Base-by-base conservation (phyloP, 306 rosid genomes). In the Carpinus viminea region DNA sequence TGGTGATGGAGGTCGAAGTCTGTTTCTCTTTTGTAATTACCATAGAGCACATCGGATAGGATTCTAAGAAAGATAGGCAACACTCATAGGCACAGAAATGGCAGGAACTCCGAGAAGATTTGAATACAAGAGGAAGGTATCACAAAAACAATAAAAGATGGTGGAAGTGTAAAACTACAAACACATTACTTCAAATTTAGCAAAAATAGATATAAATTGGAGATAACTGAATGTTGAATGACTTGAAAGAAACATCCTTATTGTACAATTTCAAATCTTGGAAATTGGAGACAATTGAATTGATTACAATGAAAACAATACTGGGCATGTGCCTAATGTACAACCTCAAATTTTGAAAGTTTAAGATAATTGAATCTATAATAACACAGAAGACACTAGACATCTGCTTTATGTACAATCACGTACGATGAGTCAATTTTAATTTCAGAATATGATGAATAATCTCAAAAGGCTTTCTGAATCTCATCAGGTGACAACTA, bases 101-200 rank as follows among this genome's bases (percentile, higher is more conserved):
- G 98, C 97, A 81, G 98, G 98, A 83, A 94, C 76, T 53, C 97
- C 98, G 50, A 94, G 87, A 84, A 91, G 92, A 87, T 94, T 94
- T 94, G 90, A 79, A 74, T 80, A 75, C 57, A 76, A 73, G 70
- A 59, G 21, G 64, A 65, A 64, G 68, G 50, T 59, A 47, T 12
- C 34, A 48, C 52, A 46, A 72, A 61, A 18, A 18, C 17, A 52
- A 45, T 71, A 61, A 54, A 28, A 79, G 24, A 76, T 69, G 59
- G 18, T 66, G 55, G 24, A 61, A 43, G 54, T 52, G 85, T 68
- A 76, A 59, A 72, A 12, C 34, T 43, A 74, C 36, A 18, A 36
- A 36, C 61, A 68, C 13, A 12, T 8, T 60, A 50, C 46, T 72
- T 17, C 46, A 72, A 76, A 66, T 28, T 4, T 26, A 17, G 47